A percentile compares a stretch with the other conserved stretches of the same genome.
Evolutionary conservation across 257 asterid genomes (phyloP).

Genomic region (Salvia rosmarinus): DNA sequence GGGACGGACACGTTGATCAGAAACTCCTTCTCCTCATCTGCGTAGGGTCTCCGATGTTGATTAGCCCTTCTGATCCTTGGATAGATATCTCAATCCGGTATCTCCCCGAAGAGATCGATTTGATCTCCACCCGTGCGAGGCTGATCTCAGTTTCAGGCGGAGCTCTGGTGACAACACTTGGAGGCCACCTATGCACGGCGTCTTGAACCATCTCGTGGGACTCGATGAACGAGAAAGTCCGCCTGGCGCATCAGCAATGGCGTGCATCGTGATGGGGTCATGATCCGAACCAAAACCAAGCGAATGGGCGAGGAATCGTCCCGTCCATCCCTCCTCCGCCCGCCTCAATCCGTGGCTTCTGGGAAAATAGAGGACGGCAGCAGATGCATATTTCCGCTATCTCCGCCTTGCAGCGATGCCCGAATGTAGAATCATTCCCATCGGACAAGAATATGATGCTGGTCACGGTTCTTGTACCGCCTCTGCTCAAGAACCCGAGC

Average conservation of each 20-base stretch:
- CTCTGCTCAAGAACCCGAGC: slow-evolving; percentile 41
- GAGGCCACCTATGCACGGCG: slow-evolving; percentile 45
- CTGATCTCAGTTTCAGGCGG: slow-evolving; percentile 33
- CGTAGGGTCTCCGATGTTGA: slow-evolving; percentile 28
- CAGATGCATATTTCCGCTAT: slow-evolving; percentile 7
- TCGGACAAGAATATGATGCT: slow-evolving; percentile 50
- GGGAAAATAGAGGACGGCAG: slow-evolving; percentile 41
- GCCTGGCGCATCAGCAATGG: slow-evolving; percentile 47
- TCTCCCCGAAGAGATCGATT: slow-evolving; percentile 41
- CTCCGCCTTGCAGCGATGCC: not conserved
- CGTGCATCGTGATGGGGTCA: slow-evolving; percentile 43
- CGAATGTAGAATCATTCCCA: slow-evolving; percentile 35
- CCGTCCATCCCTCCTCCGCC: not conserved
- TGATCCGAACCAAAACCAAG: slow-evolving; percentile 36
- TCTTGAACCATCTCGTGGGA: slow-evolving; percentile 45
- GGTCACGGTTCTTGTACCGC: slow-evolving; percentile 37
- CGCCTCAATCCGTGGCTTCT: not conserved
- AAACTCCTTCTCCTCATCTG: slow-evolving; percentile 32
- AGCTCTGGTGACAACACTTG: slow-evolving; percentile 48
- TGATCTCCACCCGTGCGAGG: slow-evolving; percentile 44
- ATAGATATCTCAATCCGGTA: slow-evolving; percentile 22
- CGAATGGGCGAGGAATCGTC: slow-evolving; percentile 25
- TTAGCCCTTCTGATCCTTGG: slow-evolving; percentile 29
- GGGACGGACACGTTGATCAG: slow-evolving; percentile 29
- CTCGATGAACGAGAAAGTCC: slow-evolving; percentile 56